phyloP scores from a whole-genome alignment of 2,329 filamentous ascomycete species.

The Ophiocordyceps camponoti-floridani region DNA sequence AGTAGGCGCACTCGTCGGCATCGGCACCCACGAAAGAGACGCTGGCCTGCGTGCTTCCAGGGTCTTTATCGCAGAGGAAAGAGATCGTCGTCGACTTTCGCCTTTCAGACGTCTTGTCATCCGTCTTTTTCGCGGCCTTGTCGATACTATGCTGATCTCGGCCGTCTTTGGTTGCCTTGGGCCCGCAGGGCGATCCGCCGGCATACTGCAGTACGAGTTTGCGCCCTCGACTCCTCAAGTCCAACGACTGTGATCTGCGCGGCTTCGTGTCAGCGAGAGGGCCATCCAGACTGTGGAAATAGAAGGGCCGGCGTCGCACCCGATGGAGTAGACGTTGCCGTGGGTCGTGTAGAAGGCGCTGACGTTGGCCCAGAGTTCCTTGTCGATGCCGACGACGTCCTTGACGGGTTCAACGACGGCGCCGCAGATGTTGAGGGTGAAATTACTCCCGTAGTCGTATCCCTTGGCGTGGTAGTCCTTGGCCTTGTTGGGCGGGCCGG shows the following conservation, averaged over 20 bases:
- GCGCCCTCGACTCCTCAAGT: conserved; percentile 42
- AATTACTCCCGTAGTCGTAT: conserved; percentile 64
- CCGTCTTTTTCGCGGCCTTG: conserved; percentile 6
- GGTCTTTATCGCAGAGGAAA: conserved; percentile 80
- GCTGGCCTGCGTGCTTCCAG: conserved; percentile 45
- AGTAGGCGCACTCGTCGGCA: conserved; percentile 83
- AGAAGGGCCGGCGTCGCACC: conserved; percentile 28
- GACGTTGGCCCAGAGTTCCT: conserved; percentile 48
- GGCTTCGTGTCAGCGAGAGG: not conserved
- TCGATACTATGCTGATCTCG: conserved; percentile 9
- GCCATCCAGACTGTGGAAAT: too few species aligned
- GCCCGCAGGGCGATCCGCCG: conserved; percentile 55
- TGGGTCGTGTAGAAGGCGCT: conserved; percentile 58
- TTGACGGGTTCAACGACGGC: conserved; percentile 50
- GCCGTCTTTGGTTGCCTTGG: conserved; percentile 15
- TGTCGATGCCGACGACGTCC: conserved; percentile 45
- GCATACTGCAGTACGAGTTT: conserved; percentile 65
- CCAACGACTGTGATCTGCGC: conserved; percentile 26
- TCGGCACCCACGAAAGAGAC: conserved; percentile 71
- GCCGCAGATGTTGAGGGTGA: conserved; percentile 68
- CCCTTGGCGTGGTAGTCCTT: conserved; percentile 48
- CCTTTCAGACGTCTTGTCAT: conserved; percentile 13
- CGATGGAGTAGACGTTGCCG: conserved; percentile 55
- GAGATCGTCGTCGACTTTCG: conserved; percentile 77
- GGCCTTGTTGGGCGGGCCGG: conserved; percentile 22